A percentile compares a stretch with the other conserved stretches of the same genome.
These are phyloP conservation scores for Candida ulmi DNA, from an alignment of 805 yeast species.

Conservation along the genomic window DNA sequence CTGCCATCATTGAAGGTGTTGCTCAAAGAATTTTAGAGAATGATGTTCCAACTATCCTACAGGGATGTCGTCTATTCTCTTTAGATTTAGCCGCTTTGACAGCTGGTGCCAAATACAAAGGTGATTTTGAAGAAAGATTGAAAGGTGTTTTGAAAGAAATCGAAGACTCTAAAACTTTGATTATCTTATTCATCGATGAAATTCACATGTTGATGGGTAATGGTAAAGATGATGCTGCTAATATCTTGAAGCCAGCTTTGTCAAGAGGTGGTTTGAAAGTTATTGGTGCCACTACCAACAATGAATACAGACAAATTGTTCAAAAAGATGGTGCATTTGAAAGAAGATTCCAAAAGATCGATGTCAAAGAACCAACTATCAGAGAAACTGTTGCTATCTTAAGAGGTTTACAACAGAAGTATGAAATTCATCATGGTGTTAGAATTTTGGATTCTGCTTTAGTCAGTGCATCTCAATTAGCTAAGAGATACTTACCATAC, in stretches of 20 bases:
- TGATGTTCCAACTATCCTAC: constrained; percentile 87
- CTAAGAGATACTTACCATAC: constrained; percentile 90
- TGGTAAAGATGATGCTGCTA: constrained; percentile 96
- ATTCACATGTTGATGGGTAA: constrained; percentile 99
- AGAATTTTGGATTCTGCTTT: constrained; percentile 91
- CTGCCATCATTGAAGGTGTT: constrained; percentile 96
- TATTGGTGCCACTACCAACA: constrained; percentile 96
- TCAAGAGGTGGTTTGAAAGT: constrained; percentile 96
- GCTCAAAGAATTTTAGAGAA: constrained; percentile 95
- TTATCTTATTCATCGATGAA: constrained; percentile 91
- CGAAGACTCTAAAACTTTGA: constrained; percentile 79
- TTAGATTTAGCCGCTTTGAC: constrained; percentile 93
- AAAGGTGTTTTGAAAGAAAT: constrained; percentile 95
- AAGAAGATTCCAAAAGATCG: constrained; percentile 96
- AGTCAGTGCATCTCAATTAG: constrained; percentile 91
- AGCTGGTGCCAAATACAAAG: constrained; percentile 98
- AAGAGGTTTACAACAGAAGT: constrained; percentile 92
- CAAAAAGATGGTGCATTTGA: constrained; percentile 98
- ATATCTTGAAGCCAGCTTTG: constrained; percentile 91
- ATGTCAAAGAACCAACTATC: constrained; percentile 89
- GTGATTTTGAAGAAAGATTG: constrained; percentile 97
- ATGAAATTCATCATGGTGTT: constrained; percentile 97
- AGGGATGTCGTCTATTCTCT: constrained; percentile 75
- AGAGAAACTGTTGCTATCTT: constrained; percentile 93
- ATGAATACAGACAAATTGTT: constrained; percentile 87